These are phyloP conservation scores for Gaeumannomyces sp. DNA, from an alignment of 2,329 filamentous ascomycete species.

Conservation along the genomic window DNA sequence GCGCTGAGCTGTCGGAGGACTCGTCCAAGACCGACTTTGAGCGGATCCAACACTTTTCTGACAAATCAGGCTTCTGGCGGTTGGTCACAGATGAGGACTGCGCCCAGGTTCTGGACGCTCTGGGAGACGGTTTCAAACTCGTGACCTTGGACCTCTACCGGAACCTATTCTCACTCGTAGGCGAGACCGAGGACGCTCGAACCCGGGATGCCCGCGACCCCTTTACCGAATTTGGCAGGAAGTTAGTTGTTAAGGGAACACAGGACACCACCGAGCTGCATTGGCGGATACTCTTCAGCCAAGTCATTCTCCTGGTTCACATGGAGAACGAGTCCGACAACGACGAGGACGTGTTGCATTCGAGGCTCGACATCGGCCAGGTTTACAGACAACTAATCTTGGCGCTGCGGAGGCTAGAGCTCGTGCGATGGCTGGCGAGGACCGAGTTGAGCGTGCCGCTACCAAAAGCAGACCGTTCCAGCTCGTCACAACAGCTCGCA, in stretches of 20 bases:
- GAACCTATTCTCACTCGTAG: constrained; percentile 42
- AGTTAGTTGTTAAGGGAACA: constrained; percentile 66
- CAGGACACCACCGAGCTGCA: constrained; percentile 72
- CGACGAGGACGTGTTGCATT: constrained; percentile 59
- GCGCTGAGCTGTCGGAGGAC: constrained; percentile 69
- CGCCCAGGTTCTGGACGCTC: constrained; percentile 57
- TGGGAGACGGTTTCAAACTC: constrained; percentile 60
- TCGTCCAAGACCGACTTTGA: constrained; percentile 64
- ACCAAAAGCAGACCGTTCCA: constrained; percentile 7
- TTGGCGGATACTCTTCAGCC: constrained; percentile 69
- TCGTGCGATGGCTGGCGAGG: constrained; percentile 63
- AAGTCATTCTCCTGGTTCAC: constrained; percentile 77
- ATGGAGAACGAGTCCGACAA: constrained; percentile 63
- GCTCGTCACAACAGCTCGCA: constrained; percentile 1
- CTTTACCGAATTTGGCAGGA: constrained; percentile 70
- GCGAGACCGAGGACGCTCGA: constrained; percentile 37
- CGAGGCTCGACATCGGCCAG: constrained; percentile 57
- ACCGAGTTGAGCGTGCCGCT: constrained; percentile 49
- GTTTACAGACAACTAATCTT: constrained; percentile 65
- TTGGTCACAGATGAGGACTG: constrained; percentile 80
- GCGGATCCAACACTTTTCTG: constrained; percentile 71
- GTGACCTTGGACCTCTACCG: constrained; percentile 51
- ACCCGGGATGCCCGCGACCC: constrained; percentile 42
- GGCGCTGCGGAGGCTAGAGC: constrained; percentile 66
- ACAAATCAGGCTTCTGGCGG: constrained; percentile 69